Evolutionary conservation across 768 basidiomycete genomes (phyloP).

Genomic region (Tulasnella sp.): DNA sequence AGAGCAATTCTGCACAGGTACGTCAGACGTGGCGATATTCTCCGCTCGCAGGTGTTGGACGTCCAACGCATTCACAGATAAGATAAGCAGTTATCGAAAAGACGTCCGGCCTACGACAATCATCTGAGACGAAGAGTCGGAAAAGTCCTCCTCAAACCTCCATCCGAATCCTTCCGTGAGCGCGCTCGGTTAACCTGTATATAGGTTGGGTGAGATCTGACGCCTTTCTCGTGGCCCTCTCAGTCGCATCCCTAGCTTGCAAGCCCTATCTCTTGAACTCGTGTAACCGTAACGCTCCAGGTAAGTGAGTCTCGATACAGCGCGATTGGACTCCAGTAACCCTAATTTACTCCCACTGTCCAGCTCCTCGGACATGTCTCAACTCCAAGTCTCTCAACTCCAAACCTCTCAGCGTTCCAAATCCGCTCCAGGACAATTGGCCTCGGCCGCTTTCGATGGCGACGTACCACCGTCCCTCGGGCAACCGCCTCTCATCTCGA

Average conservation of each 20-base stretch:
- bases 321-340: not conserved
- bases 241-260: not conserved
- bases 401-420: not conserved
- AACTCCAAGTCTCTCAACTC: too few species aligned
- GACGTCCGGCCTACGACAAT: not conserved
- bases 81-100: not conserved
- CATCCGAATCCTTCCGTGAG: not conserved
- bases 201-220: not conserved
- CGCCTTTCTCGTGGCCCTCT: not conserved
- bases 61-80: not conserved
- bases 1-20: not conserved
- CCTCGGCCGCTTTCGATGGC: not conserved
- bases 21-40: not conserved
- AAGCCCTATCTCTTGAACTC: not conserved
- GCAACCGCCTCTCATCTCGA: not conserved
- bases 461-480: not conserved
- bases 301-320: not conserved
- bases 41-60: not conserved
- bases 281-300: not conserved
- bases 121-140: not conserved
- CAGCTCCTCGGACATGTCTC: not conserved
- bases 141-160: not conserved
- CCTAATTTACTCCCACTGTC: not conserved
- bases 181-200: not conserved
- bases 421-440: conserved; percentile 2